Conservation (phyloP, 768 basidiomycete species). For the Termitomyces sp. region DNA sequence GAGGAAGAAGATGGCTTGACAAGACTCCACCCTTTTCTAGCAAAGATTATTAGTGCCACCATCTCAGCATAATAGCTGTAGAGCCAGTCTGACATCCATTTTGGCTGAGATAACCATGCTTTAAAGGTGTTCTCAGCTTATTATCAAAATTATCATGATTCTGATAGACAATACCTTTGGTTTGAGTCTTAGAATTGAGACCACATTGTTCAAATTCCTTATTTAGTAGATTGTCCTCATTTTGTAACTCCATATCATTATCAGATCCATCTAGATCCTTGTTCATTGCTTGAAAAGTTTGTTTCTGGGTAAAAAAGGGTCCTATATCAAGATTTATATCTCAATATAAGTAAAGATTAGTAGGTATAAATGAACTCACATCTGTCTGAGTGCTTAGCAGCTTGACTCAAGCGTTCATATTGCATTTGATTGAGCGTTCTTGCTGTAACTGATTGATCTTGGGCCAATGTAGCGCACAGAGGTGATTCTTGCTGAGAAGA, state of each 20-base stretch:
- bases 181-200: background rate
- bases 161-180: background rate
- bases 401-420: background rate
- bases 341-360: background rate
- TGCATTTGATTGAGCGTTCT: background rate
- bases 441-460: background rate
- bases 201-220: background rate
- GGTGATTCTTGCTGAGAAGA: background rate
- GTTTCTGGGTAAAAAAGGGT: background rate
- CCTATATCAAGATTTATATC: background rate
- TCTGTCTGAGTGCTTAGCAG: background rate
- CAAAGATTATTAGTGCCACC: background rate
- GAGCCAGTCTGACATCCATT: background rate
- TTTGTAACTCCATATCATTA: background rate
- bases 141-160: background rate
- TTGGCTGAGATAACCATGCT: background rate
- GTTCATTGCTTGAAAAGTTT: background rate
- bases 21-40: background rate
- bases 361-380: background rate
- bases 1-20: background rate
- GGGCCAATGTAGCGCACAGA: background rate
- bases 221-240: background rate
- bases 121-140: background rate
- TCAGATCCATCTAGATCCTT: background rate
- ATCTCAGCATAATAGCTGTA: background rate